Base-by-base conservation (phyloP, 2,329 filamentous ascomycete genomes). In the Beauveria brongniartii region DNA sequence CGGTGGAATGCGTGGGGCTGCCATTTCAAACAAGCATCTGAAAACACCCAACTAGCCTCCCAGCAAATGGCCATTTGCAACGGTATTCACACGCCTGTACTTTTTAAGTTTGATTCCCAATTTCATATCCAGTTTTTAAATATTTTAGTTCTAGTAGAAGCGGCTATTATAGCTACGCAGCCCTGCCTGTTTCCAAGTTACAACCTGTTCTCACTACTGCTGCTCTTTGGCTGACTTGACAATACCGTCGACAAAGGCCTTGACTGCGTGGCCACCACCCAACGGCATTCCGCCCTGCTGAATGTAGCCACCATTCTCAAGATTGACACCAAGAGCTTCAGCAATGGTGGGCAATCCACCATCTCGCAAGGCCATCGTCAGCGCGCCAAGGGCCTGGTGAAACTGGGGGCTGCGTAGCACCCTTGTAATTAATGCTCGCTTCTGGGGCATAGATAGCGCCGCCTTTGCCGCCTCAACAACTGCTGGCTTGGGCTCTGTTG, bases 331-430 rank as follows among this genome's bases (percentile, higher is more conserved):
- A 44, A 99, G 78, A 4, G 92, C 93, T 68, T 96, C 92, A 7
- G 91, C 89, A 65, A 99, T 89, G 67, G 87, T 95, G 5, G 93
- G 92, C 61, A 99, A 75, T 0, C 93, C 94, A 14, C 94, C 94
- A 67, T 97, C 93, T 61, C 92, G 82, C 60, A 99, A 78, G 14
- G 94, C 94, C 74, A 92, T 86, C 0, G 92, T 96, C 67, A 99
- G 77, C 70, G 89, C 94, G 0, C 86, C 84, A 44, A 97, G 76
- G 66, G 91, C 93, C 73, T 97, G 94, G 63, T 86, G 84, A 69
- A 99, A 92, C 70, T 99, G 94, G 20, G 94, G 93, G 65, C 90
- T 95, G 65, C 90, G 85, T 16, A 97, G 77, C 8, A 97, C 92
- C 70, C 87, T 88, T 72, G 86, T 87, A 48, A 99, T 75, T 14